phyloP scores from a whole-genome alignment of 768 basidiomycete genomes.

The Mycena polygramma region DNA sequence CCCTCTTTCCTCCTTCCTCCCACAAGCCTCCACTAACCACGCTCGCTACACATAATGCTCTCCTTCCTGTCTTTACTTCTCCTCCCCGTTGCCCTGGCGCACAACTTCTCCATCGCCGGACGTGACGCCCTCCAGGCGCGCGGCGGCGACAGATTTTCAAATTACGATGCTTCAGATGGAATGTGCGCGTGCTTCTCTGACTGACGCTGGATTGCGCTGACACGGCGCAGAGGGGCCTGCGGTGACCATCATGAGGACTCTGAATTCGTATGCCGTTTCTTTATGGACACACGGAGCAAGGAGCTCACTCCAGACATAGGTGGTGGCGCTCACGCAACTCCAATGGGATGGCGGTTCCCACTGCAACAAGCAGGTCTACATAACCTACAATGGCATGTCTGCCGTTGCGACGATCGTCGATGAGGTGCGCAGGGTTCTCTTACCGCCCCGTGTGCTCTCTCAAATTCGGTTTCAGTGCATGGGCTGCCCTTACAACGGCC shows the following conservation, averaged over 20 bases:
- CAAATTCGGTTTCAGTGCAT: conserved; percentile 43
- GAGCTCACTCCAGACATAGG: conserved; percentile 4
- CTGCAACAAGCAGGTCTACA: conserved; percentile 54
- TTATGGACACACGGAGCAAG: not conserved
- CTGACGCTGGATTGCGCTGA: not conserved
- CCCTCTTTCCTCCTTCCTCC: not conserved
- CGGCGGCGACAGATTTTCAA: conserved; percentile 18
- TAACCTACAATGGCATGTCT: conserved; percentile 46
- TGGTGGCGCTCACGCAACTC: conserved; percentile 31
- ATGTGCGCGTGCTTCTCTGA: not conserved
- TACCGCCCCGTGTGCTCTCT: not conserved
- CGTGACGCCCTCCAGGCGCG: not conserved
- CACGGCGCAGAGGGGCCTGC: conserved; percentile 23
- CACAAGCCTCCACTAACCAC: not conserved
- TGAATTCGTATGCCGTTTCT: conserved; percentile 20
- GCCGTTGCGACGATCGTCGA: conserved; percentile 51
- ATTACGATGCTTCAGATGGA: conserved; percentile 16
- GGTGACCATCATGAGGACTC: conserved; percentile 11
- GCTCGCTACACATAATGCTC: conserved; percentile 20
- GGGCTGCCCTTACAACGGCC: conserved; percentile 46
- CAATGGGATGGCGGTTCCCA: conserved; percentile 44
- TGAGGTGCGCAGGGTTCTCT: conserved; percentile 38
- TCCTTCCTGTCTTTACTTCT: conserved; percentile 29
- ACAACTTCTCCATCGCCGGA: conserved; percentile 6
- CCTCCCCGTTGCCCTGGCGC: conserved; percentile 16